phyloP scores from a whole-genome alignment of 2,329 filamentous ascomycete species.

The Colletotrichum neosansevieriae region DNA sequence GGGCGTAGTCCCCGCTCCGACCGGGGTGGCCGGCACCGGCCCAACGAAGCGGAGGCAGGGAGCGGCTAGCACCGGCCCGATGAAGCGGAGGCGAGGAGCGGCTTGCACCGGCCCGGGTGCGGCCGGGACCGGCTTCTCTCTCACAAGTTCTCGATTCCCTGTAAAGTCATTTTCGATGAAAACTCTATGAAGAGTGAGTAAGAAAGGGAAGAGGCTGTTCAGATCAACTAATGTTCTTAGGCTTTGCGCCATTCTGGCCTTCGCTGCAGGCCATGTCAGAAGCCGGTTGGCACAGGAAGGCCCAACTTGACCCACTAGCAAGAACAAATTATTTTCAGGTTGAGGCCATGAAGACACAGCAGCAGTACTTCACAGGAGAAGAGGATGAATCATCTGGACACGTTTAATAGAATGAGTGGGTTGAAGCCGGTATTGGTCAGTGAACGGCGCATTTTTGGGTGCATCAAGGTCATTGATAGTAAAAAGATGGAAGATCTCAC shows the following conservation, averaged over 20 bases:
- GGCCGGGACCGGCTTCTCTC: not conserved
- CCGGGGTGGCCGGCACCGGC: constrained; percentile 1
- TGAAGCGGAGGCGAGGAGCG: not conserved
- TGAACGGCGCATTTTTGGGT: not conserved
- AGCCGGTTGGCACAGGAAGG: no score
- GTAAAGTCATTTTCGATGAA: not conserved
- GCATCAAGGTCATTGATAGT: not conserved
- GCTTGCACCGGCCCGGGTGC: not conserved
- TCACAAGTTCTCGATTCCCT: not conserved
- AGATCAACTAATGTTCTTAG: no score
- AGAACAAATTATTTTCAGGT: no score
- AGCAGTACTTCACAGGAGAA: rapidly evolving
- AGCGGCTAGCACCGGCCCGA: not conserved
- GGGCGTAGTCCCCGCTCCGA: constrained; percentile 8
- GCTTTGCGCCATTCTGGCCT: no score
- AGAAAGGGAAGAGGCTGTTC: no score
- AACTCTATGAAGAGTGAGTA: no score
- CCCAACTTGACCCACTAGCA: no score
- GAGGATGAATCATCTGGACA: not conserved
- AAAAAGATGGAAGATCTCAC: not conserved
- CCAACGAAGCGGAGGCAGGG: not conserved
- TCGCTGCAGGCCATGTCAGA: no score
- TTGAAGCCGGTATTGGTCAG: not conserved
- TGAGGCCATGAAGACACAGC: not conserved
- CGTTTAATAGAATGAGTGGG: not conserved